Evolutionary conservation across 2,329 filamentous ascomycete species (phyloP), one percentile per base, ranked within the genome.

Genomic region (Talaromyces sp.): DNA sequence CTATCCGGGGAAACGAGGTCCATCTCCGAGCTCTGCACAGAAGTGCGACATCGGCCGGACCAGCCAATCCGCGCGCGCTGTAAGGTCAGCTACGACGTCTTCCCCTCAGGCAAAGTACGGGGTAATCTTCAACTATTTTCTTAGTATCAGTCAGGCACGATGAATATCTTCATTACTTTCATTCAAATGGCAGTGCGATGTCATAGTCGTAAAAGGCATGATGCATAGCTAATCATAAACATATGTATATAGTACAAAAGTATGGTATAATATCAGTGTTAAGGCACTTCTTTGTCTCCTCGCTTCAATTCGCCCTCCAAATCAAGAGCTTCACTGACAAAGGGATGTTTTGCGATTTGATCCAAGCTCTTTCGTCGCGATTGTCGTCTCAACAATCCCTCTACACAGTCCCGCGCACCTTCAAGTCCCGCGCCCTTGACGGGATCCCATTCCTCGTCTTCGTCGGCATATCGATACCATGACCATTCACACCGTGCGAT

Each of bases 401-500:
- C 93, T 0, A 96, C 93, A 62, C 93, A 90, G 50, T 88, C 83
- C 79, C 90, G 90, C 7, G 92, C 93, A 0, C 91, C 92, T 43
- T 88, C 83, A 61, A 96, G 85, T 1, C 86, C 89, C 59, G 81
- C 82, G 6, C 85, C 87, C 65, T 86, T 85, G 86, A 88, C 70
- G 75, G 82, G 67, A 81, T 97, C 92, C 83, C 96, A 95, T 63
- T 97, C 92, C 41, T 92, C 93, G 63, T 96, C 91, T 11, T 90
- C 87, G 65, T 93, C 89, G 1, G 89, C 92, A 74, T 90, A 97
- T 66, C 90, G 87, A 67, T 92, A 88, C 95, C 95, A 99, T 57
- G 90, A 88, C 95, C 95, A 99, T 74, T 99, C 95, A 60, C 93
- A 91, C 41, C 95, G 85, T 1, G 95, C 95, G 67, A 99, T 98